Evolutionary conservation across 2,329 filamentous ascomycete species (phyloP), one percentile per base, ranked within the genome.

Genomic region (Verticillium nonalfalfae): DNA sequence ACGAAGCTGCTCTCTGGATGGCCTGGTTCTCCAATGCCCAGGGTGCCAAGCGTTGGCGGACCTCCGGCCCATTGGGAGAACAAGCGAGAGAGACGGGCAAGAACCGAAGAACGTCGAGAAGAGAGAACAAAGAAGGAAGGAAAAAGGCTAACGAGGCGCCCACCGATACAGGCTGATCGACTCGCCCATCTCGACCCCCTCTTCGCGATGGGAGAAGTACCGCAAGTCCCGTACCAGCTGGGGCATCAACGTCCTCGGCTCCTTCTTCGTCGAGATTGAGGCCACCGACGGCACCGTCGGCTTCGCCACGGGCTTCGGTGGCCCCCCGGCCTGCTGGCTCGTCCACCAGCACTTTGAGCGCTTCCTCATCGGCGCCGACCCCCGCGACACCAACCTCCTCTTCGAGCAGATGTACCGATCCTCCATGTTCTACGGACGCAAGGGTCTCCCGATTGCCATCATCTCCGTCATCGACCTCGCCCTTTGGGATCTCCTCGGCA

Each of bases 361-460:
- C 65, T 97, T 97, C 82, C 79, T 97, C 64, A 83, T 97, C 68
- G 93, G 92, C 52, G 88, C 91, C 68, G 93, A 97, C 74, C 93
- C 93, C 11, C 85, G 93, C 68, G 92, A 97, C 72, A 96, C 91
- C 59, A 97, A 96, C 76, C 85, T 93, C 65, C 81, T 97, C 35
- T 97, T 96, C 73, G 93, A 97, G 79, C 92, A 96, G 75, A 97
- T 97, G 93, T 97, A 97, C 80, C 88, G 93, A 63, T 90, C 85
- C 1, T 96, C 92, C 67, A 96, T 97, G 91, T 97, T 97, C 81
- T 97, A 97, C 72, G 93, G 93, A 64, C 89, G 93, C 67, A 97
- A 97, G 76, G 93, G 93, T 56, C 85, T 97, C 1, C 90, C 93
- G 1, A 85, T 94, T 11, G 93, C 93, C 59, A 89, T 96, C 70